Base-by-base conservation (phyloP, 2,329 filamentous ascomycete species). In the Sarocladiaceae sp. region DNA sequence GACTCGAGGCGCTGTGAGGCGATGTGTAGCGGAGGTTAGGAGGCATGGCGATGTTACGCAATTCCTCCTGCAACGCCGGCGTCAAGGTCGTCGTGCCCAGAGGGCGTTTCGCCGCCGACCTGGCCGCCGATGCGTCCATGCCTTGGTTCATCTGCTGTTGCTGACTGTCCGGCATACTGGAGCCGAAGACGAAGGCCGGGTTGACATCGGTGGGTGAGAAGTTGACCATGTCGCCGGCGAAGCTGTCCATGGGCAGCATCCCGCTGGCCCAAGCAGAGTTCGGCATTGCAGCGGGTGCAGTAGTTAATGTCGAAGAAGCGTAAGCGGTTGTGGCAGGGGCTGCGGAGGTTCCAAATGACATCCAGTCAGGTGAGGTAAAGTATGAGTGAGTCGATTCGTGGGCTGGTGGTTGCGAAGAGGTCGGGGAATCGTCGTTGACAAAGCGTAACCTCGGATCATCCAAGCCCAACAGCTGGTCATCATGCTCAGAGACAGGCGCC, bases 41-140 rank as follows among this genome's bases (percentile, higher is more conserved):
- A 13, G 83, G 82, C 81, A 86, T 86, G 58, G 82, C 82, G 61
- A 85, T 84, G 56, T 74, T 81, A 58, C 77, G 78, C 44, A 86
- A 70, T 61, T 79, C 77, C 62, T 84, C 80, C 61, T 82, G 79
- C 62, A 83, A 76, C 22, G 80, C 80, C 28, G 76, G 75, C 31
- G 79, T 84, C 52, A 86, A 68, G 25, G 62, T 59, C 36, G 62
- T 59, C 22, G 62, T 55, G 22, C 62, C 52, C n/a, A n/a, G 17
- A 8, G 20, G 44, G 25, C 7, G 52, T 37, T 42, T 47, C 31
- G 31, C 17, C 11, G 44, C 26, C 29, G 47, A 17, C 17, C 29
- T n/a, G 26, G 3, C 65, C 66, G 56, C 66, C 39, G 13, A 51
- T 51, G 44, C 58, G 57, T 46, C 58, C 57, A 20, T 57, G 56